Percentiles rank a stretch among this genome's conserved stretches.
phyloP scores from a whole-genome alignment of 1,139 yeast species.

The Zygotorulaspora mrakii region DNA sequence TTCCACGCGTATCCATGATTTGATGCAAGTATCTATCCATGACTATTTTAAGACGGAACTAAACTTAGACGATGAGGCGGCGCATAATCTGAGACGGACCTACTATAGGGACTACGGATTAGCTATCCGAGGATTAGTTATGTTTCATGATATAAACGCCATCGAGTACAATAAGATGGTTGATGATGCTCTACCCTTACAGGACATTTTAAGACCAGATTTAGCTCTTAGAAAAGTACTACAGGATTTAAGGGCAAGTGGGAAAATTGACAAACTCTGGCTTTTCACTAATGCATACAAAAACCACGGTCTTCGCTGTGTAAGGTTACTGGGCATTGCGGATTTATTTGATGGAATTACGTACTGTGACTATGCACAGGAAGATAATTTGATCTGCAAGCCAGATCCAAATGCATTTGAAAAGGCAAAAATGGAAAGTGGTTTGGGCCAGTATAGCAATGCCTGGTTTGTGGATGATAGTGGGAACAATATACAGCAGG shows the following conservation, averaged over 20 bases:
- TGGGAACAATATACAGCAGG: constrained; percentile 52
- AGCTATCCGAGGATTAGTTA: constrained; percentile 87
- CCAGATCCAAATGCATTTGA: constrained; percentile 66
- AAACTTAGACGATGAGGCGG: constrained; percentile 64
- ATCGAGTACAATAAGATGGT: constrained; percentile 82
- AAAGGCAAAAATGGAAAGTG: constrained; percentile 59
- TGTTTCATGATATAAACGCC: constrained; percentile 80
- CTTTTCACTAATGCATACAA: constrained; percentile 91
- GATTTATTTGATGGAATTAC: constrained; percentile 92
- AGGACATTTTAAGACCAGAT: constrained; percentile 64
- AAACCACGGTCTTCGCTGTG: constrained; percentile 77
- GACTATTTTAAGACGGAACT: constrained; percentile 68
- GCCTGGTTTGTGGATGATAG: constrained; percentile 82
- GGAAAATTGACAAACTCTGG: constrained; percentile 65
- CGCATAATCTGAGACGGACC: constrained; percentile 61
- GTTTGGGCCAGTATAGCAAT: constrained; percentile 46
- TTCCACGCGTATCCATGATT: constrained; percentile 70
- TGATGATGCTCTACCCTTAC: constrained; percentile 88
- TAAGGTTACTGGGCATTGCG: constrained; percentile 76
- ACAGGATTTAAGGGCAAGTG: constrained; percentile 42
- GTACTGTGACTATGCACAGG: constrained; percentile 71
- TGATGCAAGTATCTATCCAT: constrained; percentile 85
- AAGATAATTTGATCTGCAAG: constrained; percentile 70
- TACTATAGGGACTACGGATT: constrained; percentile 87
- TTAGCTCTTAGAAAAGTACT: constrained; percentile 50